Conservation (phyloP, 176 grass and related monocot species). For the Aegilops tauschii region DNA sequence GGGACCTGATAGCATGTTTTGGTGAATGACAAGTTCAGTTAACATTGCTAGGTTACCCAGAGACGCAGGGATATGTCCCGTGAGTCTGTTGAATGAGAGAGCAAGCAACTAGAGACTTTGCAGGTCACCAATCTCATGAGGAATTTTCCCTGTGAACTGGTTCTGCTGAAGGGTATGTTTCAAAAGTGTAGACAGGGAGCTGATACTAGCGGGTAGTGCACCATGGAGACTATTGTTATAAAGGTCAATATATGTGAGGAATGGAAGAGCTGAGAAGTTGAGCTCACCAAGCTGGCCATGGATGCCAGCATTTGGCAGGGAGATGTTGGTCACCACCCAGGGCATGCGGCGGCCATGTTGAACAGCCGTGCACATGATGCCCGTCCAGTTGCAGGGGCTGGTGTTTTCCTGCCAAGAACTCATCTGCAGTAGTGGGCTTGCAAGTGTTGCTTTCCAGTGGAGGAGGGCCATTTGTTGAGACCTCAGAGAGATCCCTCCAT, state of each 20-base stretch:
- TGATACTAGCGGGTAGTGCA: neutral
- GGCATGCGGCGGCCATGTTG: neutral
- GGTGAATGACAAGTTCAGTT: neutral
- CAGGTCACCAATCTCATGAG: neutral
- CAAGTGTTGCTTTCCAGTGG: no score
- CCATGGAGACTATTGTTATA: constrained; percentile 15
- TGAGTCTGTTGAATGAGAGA: neutral
- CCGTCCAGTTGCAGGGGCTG: neutral
- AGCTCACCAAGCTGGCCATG: neutral
- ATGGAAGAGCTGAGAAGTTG: neutral
- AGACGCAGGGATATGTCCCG: constrained; percentile 19
- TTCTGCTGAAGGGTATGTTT: no score
- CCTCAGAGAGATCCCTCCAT: no score
- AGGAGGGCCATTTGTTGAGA: no score
- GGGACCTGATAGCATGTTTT: neutral
- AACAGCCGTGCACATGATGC: neutral
- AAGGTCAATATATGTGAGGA: neutral
- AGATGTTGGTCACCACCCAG: neutral
- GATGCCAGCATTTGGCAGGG: neutral
- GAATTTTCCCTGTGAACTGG: neutral
- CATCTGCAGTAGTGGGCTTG: neutral
- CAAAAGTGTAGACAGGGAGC: neutral
- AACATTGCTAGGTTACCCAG: neutral
- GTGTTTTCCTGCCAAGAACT: neutral
- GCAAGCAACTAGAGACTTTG: neutral